Percentiles rank a stretch among this genome's conserved stretches.
phyloP scores from a whole-genome alignment of 495 filamentous ascomycete species.

The Neurospora hispaniola region DNA sequence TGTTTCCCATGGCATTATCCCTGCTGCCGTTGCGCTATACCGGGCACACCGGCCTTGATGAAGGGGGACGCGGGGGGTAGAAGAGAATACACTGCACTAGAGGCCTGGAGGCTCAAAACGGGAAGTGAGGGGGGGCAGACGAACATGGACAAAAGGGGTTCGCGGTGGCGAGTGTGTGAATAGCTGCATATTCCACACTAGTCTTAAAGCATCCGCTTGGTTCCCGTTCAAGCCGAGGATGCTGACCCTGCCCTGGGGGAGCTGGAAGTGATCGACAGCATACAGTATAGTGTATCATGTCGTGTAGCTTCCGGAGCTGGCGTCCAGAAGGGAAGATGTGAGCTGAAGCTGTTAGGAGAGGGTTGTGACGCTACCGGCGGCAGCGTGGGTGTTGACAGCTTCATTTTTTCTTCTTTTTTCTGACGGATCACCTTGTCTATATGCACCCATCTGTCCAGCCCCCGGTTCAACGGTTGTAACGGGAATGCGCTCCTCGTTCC shows the following conservation, averaged over 20 bases:
- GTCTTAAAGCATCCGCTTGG: not conserved
- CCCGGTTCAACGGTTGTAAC: not conserved
- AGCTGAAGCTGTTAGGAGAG: not conserved
- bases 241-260: not conserved
- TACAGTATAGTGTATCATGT: not conserved
- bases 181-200: not conserved
- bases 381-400: not conserved
- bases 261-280: not conserved
- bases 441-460: not conserved
- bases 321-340: not conserved
- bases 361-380: not conserved
- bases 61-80: not conserved
- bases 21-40: not conserved
- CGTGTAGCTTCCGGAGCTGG: not conserved
- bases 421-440: not conserved
- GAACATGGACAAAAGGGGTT: not conserved
- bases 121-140: not conserved
- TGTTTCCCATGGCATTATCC: not conserved
- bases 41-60: not conserved
- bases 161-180: not conserved
- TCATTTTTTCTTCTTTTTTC: not conserved
- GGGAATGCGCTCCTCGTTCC: not conserved
- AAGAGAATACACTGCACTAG: not conserved
- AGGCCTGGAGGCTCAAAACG: not conserved
- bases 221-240: not conserved